Base-by-base conservation (phyloP, 495 filamentous ascomycete genomes). In the Diplogelasinospora grovesii region DNA sequence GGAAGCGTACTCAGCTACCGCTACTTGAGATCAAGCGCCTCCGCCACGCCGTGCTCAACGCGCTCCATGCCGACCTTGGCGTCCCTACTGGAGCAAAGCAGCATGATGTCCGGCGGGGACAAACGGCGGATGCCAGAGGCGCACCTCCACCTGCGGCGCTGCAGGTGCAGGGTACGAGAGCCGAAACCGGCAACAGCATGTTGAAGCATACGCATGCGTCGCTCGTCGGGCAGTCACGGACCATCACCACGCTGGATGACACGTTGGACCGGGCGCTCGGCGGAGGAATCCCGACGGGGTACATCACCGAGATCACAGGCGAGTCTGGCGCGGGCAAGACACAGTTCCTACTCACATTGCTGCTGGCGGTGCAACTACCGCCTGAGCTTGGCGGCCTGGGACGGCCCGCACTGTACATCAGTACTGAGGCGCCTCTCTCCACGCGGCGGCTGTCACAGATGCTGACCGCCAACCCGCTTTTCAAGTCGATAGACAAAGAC, bases 281-380 rank as follows among this genome's bases (percentile, higher is more conserved):
- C 48, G 93, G 93, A 37, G 93, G 93, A n/a, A 76, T 98, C 28
- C 84, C 83, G 2, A 72, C 79, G 2, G 83, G 85, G 28, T 83
- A 86, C 58, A 67, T 98, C 48, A 90, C 87, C 14, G 92, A 98
- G 53, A 71, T 98, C 39, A 88, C 86, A 3, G 93, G 93, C 25
- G 92, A 96, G 66, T 95, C 87, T 62, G 92, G 89, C 53, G 83
- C 85, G 49, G 92, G 92, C 54, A 98, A 98, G 70, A 96, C 93
- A 11, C 93, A 98, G 61, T 81, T 96, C 63, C 85, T 96, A 15
- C 70, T 87, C 4, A 82, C 79, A 24, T 76, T 98, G 19, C 79
- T 89, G 25, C 76, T 95, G 22, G 73, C 88, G 10, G 75, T 75
- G 8, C 92, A 97, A 56, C 83, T 96, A 10, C 80, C 83, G 3